Conservation (phyloP, 495 filamentous ascomycete species). For the Penicillium salamii region DNA sequence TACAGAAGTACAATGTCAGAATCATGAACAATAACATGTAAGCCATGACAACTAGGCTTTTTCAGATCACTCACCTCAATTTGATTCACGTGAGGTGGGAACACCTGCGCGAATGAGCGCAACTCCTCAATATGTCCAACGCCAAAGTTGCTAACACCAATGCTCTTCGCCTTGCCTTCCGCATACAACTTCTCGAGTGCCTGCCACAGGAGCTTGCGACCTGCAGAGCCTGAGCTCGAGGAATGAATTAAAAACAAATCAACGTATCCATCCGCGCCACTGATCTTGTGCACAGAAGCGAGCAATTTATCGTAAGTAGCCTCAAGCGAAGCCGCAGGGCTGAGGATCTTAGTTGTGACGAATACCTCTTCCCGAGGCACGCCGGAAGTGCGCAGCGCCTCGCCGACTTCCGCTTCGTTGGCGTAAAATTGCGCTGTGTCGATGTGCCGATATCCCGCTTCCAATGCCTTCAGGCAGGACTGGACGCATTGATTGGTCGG, state of each 20-base stretch:
- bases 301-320: constrained; percentile 56
- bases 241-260: constrained; percentile 71
- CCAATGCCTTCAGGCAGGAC: constrained; percentile 59
- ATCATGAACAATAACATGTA: not conserved
- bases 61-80: constrained; percentile 50
- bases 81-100: constrained; percentile 69
- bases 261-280: constrained; percentile 59
- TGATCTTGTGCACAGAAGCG: constrained; percentile 61
- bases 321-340: constrained; percentile 52
- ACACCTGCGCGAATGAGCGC: constrained; percentile 58
- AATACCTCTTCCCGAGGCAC: constrained; percentile 59
- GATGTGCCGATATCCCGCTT: constrained; percentile 67
- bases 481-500: constrained; percentile 46
- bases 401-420: constrained; percentile 66
- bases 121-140: constrained; percentile 60
- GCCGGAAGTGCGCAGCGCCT: constrained; percentile 53
- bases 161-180: constrained; percentile 57
- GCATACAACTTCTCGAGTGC: constrained; percentile 59
- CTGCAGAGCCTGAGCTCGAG: constrained; percentile 50
- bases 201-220: constrained; percentile 60
- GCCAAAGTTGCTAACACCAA: constrained; percentile 72
- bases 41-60: not conserved
- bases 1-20: constrained; percentile 17
- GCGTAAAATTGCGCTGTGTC: constrained; percentile 70
- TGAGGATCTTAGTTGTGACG: constrained; percentile 65